phyloP scores from a whole-genome alignment of 768 basidiomycete genomes.

The Pholiota conissans region DNA sequence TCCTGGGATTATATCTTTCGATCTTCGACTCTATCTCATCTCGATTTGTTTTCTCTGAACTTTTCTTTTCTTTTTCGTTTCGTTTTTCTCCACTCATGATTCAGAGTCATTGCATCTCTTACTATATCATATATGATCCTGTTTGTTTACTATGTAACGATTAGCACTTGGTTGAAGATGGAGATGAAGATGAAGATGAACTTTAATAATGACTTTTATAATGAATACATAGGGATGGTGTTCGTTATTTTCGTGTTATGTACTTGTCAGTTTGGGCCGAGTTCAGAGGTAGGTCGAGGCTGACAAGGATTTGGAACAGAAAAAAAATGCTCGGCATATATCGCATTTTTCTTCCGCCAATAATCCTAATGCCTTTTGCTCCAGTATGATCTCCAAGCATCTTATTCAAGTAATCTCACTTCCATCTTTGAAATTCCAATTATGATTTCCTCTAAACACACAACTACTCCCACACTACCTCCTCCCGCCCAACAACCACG shows the following conservation, averaged over 20 bases:
- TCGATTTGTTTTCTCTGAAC: constrained; percentile 7
- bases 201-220: constrained; percentile 2
- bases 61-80: constrained; percentile 14
- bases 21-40: constrained; percentile 5
- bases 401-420: no score
- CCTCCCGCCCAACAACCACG: constrained; percentile 64
- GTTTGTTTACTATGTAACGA: constrained; percentile 14
- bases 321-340: no score
- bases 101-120: constrained; percentile 10
- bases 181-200: no score
- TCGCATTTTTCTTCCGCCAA: no score
- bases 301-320: no score
- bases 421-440: no score
- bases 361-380: no score
- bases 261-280: neutral
- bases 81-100: constrained; percentile 10
- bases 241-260: neutral
- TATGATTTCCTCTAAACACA: no score
- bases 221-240: neutral
- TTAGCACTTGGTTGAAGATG: constrained; percentile 7
- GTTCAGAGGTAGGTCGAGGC: no score
- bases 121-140: constrained; percentile 3
- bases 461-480: no score
- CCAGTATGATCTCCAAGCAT: no score
- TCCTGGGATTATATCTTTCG: no score